A percentile compares a stretch with the other conserved stretches of the same genome.
phyloP scores from a whole-genome alignment of 352 stramenopile genomes.

The Phytophthora fragariaefolia region DNA sequence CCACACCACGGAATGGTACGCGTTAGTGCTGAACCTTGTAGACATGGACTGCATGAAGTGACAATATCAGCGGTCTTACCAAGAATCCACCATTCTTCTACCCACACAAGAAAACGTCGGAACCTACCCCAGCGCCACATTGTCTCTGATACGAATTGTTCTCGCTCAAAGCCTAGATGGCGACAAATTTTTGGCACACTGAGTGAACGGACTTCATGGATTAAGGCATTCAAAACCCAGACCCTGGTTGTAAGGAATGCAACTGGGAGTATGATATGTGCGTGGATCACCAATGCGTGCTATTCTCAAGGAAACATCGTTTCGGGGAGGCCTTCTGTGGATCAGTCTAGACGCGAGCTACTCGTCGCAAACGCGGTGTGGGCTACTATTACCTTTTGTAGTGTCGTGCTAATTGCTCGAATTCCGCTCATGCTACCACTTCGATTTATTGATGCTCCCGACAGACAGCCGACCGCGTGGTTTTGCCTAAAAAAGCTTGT shows the following conservation, averaged over 20 bases:
- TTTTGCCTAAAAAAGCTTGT: constrained; percentile 21
- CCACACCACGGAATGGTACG: neutral
- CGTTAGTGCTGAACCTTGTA: neutral
- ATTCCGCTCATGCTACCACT: constrained; percentile 8
- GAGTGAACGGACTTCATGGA: neutral
- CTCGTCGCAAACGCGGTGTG: constrained; percentile 14
- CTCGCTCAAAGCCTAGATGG: neutral
- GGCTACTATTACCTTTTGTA: constrained; percentile 14
- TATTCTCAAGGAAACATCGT: constrained; percentile 10
- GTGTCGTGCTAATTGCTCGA: neutral
- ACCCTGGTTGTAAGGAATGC: constrained; percentile 2
- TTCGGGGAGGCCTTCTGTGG: constrained; percentile 8
- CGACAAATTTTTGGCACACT: neutral
- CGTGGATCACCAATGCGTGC: constrained; percentile 19
- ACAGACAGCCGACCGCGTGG: constrained; percentile 11
- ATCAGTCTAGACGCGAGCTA: constrained; percentile 14
- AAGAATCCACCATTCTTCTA: neutral
- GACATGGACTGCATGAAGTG: neutral
- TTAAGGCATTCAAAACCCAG: constrained; percentile 2
- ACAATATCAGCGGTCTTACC: neutral
- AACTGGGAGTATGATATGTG: constrained; percentile 11
- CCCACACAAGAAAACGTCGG: neutral
- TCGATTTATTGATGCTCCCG: constrained; percentile 9
- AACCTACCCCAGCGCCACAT: neutral
- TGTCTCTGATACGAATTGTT: neutral